Evolutionary conservation across 352 stramenopile species (phyloP).

Genomic region (Aphanomyces stellatus): DNA sequence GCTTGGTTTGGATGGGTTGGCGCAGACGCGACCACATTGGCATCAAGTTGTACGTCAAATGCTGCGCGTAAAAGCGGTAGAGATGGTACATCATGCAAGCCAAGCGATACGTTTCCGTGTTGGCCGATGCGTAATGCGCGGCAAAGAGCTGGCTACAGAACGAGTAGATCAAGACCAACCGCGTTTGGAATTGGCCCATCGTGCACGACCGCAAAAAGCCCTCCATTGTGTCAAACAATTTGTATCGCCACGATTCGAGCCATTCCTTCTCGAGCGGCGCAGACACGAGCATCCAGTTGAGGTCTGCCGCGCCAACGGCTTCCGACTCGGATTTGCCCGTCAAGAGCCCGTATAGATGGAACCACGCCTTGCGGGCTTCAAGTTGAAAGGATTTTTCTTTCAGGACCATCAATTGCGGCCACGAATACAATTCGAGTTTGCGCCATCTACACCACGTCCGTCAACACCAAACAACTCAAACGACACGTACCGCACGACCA

Average conservation of each 20-base stretch:
- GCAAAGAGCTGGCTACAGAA: slow-evolving; percentile 82
- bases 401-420: slow-evolving; percentile 90
- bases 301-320: slow-evolving; percentile 1
- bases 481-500: slow-evolving; percentile 88
- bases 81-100: slow-evolving; percentile 90
- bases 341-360: slow-evolving; percentile 82
- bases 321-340: slow-evolving; percentile 69
- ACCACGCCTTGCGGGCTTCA: slow-evolving; percentile 75
- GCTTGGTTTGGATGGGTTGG: slow-evolving; percentile 92
- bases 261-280: slow-evolving; percentile 44
- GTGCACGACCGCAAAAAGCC: slow-evolving; percentile 84
- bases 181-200: slow-evolving; percentile 87
- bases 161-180: slow-evolving; percentile 83
- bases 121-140: slow-evolving; percentile 28
- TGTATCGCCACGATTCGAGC: slow-evolving; percentile 39
- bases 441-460: slow-evolving; percentile 64
- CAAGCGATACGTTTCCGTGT: slow-evolving; percentile 35
- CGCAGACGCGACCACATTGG: slow-evolving; percentile 75
- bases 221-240: slow-evolving; percentile 86
- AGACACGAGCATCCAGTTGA: slow-evolving; percentile 28
- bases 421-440: slow-evolving; percentile 97
- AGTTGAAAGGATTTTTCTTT: slow-evolving; percentile 75
- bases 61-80: slow-evolving; percentile 94
- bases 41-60: slow-evolving; percentile 38
- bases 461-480: neutral